These are phyloP conservation scores for Penicillium manginii DNA, from an alignment of 495 filamentous ascomycete species.

Conservation along the genomic window DNA sequence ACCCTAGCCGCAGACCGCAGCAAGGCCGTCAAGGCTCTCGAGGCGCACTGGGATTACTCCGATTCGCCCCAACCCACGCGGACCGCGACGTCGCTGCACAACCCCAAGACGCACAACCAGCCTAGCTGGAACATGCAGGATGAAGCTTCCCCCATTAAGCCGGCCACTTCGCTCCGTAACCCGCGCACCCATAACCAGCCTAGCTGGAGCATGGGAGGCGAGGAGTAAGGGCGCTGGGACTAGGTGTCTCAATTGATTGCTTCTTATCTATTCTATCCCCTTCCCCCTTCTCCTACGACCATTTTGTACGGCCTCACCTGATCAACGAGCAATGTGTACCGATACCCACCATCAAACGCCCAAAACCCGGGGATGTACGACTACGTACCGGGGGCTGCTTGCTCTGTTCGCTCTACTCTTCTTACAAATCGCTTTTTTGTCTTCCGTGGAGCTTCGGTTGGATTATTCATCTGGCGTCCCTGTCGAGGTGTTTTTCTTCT, in stretches of 20 bases:
- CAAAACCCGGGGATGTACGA: slow-evolving; percentile 2
- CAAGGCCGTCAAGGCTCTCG: slow-evolving; percentile 63
- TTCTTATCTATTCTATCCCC: too few species aligned
- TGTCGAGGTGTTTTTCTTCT: slow-evolving; percentile 11
- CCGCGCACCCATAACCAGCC: slow-evolving; percentile 29
- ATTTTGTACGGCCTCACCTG: slow-evolving; percentile 15
- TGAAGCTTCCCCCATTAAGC: slow-evolving; percentile 51
- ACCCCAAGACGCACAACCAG: slow-evolving; percentile 26
- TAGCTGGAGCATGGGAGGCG: slow-evolving; percentile 27
- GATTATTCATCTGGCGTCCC: not conserved
- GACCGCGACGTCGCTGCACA: slow-evolving; percentile 21
- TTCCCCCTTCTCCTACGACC: slow-evolving; percentile 39
- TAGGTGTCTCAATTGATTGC: not conserved
- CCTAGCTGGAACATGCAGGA: slow-evolving; percentile 53
- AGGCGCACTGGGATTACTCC: slow-evolving; percentile 66
- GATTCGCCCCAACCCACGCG: slow-evolving; percentile 54
- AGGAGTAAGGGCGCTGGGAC: slow-evolving; percentile 14
- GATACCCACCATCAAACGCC: slow-evolving; percentile 27
- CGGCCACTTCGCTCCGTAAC: slow-evolving; percentile 24
- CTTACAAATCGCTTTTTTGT: not conserved
- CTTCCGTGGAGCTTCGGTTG: not conserved
- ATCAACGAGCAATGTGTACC: slow-evolving; percentile 33
- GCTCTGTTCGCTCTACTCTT: slow-evolving; percentile 6
- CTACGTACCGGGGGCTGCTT: not conserved
- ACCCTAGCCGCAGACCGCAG: slow-evolving; percentile 43